phyloP scores from a whole-genome alignment of 352 stramenopile genomes.

The Blastocystis sp. region DNA sequence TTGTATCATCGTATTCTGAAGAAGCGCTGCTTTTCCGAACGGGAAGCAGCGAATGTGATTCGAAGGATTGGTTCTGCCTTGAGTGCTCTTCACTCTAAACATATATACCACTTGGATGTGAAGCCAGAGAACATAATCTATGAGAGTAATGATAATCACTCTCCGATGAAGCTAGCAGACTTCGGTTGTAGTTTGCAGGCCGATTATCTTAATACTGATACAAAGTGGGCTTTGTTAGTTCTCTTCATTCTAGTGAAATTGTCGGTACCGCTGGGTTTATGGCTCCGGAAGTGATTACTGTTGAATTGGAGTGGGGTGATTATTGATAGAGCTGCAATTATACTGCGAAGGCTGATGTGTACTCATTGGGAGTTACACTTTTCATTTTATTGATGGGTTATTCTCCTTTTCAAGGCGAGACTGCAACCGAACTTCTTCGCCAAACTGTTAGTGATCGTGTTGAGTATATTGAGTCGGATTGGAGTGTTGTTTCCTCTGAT shows the following conservation, averaged over 20 bases:
- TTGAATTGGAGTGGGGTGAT: neutral
- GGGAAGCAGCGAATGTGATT: constrained; percentile 57
- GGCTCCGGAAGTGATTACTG: constrained; percentile 50
- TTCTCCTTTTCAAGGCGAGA: neutral
- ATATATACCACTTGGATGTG: constrained; percentile 82
- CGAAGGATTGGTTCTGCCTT: constrained; percentile 72
- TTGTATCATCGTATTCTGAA: constrained; percentile 17
- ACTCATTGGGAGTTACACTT: constrained; percentile 34
- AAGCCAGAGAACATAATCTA: constrained; percentile 82
- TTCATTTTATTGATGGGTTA: constrained; percentile 60
- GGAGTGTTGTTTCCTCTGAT: constrained; percentile 1
- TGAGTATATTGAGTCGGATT: constrained; percentile 10
- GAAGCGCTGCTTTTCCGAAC: constrained; percentile 30
- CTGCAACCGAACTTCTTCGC: neutral
- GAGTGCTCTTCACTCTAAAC: constrained; percentile 81
- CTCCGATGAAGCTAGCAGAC: constrained; percentile 75
- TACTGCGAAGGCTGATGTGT: constrained; percentile 47
- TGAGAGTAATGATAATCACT: constrained; percentile 74
- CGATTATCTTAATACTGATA: constrained; percentile 1
- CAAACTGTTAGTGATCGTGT: constrained; percentile 27
- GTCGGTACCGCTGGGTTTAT: constrained; percentile 49
- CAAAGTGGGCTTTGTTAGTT: neutral
- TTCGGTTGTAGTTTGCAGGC: constrained; percentile 76
- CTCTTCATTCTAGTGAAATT: constrained; percentile 17
- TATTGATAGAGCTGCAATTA: neutral